Conservation (phyloP, 2,329 filamentous ascomycete genomes). For the Colletotrichum neosansevieriae region DNA sequence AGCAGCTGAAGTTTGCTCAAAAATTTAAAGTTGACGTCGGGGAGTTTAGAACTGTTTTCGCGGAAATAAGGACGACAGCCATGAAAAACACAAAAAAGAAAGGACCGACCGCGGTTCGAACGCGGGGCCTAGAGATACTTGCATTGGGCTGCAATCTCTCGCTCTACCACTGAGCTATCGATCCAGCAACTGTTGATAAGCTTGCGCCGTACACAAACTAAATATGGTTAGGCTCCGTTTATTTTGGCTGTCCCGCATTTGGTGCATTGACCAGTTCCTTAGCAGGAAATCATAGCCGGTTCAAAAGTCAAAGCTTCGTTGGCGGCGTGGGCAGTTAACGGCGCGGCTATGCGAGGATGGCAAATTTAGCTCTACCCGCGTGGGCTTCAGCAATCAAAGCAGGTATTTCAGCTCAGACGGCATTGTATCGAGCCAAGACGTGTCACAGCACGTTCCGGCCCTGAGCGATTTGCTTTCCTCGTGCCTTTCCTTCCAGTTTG, state of each 20-base stretch:
- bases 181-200: background rate
- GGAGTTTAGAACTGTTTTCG: no score
- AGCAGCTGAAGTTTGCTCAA: background rate
- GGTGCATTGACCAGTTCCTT: slow-evolving; percentile 1
- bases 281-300: slow-evolving; percentile 19
- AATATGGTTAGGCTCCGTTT: background rate
- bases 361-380: background rate
- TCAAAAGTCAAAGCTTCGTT: background rate
- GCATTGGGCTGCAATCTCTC: slow-evolving; percentile 37
- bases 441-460: slow-evolving; percentile 11
- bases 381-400: background rate
- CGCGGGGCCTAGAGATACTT: slow-evolving; percentile 40
- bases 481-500: background rate
- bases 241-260: no score
- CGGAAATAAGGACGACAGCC: no score
- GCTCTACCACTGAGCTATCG: slow-evolving; percentile 41
- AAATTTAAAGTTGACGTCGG: background rate
- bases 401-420: slow-evolving; percentile 18
- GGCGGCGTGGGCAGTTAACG: background rate
- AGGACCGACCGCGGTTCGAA: slow-evolving; percentile 41
- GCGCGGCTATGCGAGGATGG: slow-evolving; percentile 4
- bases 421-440: slow-evolving; percentile 25
- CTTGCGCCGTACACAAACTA: accelerated
- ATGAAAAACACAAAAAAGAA: background rate
- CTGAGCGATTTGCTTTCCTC: background rate